phyloP scores from a whole-genome alignment of 345 rosid genomes.

The Lumnitzera littorea region DNA sequence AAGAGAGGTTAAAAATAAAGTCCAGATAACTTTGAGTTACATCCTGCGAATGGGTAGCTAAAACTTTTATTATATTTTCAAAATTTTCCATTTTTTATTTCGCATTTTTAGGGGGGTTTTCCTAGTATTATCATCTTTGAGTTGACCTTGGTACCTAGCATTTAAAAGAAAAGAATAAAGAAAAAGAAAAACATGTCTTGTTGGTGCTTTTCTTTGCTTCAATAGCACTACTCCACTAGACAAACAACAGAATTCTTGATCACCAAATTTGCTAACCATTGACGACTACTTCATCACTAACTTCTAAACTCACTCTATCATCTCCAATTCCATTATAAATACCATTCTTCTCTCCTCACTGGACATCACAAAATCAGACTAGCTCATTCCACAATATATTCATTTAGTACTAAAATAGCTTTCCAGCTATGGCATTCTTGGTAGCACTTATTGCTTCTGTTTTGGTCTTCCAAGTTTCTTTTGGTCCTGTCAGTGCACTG shows the following conservation, averaged over 20 bases:
- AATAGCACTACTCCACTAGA: slow-evolving; percentile 19
- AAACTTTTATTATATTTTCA: no score
- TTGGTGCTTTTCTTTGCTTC: slow-evolving; percentile 8
- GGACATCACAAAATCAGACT: background rate
- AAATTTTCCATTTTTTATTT: no score
- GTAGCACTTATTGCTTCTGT: slow-evolving; percentile 13
- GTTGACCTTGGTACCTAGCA: no score
- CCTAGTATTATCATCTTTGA: no score
- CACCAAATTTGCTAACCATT: slow-evolving; percentile 59
- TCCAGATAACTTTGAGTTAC: no score
- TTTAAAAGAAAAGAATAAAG: background rate
- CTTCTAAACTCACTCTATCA: slow-evolving; percentile 20
- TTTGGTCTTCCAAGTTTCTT: slow-evolving; percentile 17
- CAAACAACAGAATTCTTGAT: slow-evolving; percentile 20
- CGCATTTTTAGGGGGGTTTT: no score
- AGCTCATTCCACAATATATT: background rate
- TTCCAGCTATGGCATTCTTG: slow-evolving; percentile 16
- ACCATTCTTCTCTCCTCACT: slow-evolving; percentile 2
- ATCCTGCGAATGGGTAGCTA: no score
- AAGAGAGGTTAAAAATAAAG: no score
- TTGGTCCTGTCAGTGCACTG: slow-evolving; percentile 26
- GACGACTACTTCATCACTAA: slow-evolving; percentile 18
- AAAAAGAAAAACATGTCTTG: background rate
- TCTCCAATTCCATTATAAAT: slow-evolving; percentile 13
- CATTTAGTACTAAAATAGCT: background rate